phyloP scores from a whole-genome alignment of 1,139 yeast species.

The Magnusiomyces starmeri region DNA sequence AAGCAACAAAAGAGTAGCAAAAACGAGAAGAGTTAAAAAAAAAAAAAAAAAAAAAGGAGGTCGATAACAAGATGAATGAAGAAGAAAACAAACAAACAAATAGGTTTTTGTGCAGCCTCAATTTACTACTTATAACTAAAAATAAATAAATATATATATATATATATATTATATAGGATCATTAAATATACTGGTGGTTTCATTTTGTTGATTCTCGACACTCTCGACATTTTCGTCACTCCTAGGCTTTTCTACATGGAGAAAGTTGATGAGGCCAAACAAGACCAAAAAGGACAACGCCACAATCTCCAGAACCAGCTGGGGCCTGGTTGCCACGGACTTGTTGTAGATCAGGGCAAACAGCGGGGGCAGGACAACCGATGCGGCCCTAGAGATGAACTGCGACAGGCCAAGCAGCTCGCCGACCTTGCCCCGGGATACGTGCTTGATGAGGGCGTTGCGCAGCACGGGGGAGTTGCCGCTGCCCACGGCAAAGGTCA shows the following conservation, averaged over 20 bases:
- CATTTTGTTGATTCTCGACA: no score
- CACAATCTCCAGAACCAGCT: conserved; percentile 25
- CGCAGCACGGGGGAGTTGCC: conserved; percentile 40
- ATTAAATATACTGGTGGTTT: no score
- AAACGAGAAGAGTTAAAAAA: neutral
- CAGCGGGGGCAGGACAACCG: conserved; percentile 27
- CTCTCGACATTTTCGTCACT: conserved; percentile 3
- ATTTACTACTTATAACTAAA: neutral
- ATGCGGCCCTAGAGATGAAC: conserved; percentile 25
- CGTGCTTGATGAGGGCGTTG: conserved; percentile 46
- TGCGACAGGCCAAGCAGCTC: conserved; percentile 32
- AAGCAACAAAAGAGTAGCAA: neutral
- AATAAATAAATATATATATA: neutral
- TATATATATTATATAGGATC: no score
- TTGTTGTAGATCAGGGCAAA: conserved; percentile 27
- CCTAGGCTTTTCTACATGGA: conserved; percentile 11
- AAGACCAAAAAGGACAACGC: conserved; percentile 19
- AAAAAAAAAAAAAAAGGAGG: neutral
- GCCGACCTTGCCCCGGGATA: conserved; percentile 31
- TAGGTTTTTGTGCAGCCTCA: neutral
- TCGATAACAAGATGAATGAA: neutral
- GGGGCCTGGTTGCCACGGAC: conserved; percentile 29
- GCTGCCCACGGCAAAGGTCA: conserved; percentile 35
- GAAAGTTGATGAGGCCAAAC: conserved; percentile 17
- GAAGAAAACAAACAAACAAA: neutral